Evolutionary conservation across 192 early-diverging fungal species (phyloP), one percentile per base, ranked within the genome.

Genomic region (Backusella luteola): DNA sequence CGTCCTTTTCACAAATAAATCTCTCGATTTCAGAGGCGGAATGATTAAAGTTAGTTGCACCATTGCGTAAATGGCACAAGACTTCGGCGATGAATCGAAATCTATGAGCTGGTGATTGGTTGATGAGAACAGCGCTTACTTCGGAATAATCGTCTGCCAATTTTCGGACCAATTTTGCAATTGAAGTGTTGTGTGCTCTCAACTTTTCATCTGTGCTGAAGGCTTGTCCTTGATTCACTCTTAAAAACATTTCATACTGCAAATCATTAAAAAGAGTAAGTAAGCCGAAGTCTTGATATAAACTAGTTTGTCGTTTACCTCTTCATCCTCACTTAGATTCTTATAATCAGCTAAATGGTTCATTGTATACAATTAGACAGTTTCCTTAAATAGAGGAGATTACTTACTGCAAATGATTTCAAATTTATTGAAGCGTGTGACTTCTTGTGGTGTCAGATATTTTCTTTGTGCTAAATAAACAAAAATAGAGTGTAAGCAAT

Each of bases 371-470:
- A 8, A 32, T 53, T 19, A 52, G 32, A 21, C 15, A 11, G 5
- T 49, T 3, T 19, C 4, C 39, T 9, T 14, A 34, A 4, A 70
- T 70, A 21, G 1, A 6, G 26, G 4, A 17, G 19, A n/a, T 49
- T 49, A 38, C 44, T 53, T 53, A 73, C 71, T 29, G 8, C 71
- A 73, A 9, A 73, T 53, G 1, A 73, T 34, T 38, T 73, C 71
- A 29, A 35, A 34, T 19, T 34, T 21, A 36, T 36, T 56, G 17
- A 73, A 53, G 14, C 6, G 3, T 53, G 29, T n/a, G 46, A 53
- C 11, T 73, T 29, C n/a, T 17, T 52, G 15, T 38, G 11, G 17
- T 52, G 42, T 21, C 2, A 71, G 23, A 42, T 71, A 71, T 11
- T 8, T 11, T 23, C 71, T 53, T 21, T 21, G 36, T 49, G 32